Percentiles rank a stretch among this genome's conserved stretches.
These are phyloP conservation scores for Xylariomycetidae sp. DNA, from an alignment of 2,329 filamentous ascomycete species.

Conservation along the genomic window DNA sequence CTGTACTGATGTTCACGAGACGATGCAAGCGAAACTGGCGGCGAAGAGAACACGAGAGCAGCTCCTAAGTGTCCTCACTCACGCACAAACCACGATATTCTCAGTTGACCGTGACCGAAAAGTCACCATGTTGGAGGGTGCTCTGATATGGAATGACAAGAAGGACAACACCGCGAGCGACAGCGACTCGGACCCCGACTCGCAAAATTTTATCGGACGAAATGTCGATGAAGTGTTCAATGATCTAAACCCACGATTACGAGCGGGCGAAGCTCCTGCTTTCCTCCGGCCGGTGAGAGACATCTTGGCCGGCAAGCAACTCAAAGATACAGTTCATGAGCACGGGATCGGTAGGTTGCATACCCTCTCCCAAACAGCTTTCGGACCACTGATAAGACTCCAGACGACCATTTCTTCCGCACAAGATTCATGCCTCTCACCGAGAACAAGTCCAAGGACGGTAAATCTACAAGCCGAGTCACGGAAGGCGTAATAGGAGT, in stretches of 20 bases:
- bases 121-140: constrained; percentile 66
- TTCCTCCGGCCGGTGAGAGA: constrained; percentile 56
- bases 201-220: constrained; percentile 50
- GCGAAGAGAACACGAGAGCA: constrained; percentile 64
- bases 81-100: constrained; percentile 71
- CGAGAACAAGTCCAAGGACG: constrained; percentile 48
- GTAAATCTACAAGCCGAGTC: constrained; percentile 40
- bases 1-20: constrained; percentile 73
- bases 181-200: constrained; percentile 30
- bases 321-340: constrained; percentile 56
- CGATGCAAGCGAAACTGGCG: constrained; percentile 60
- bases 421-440: constrained; percentile 65
- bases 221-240: constrained; percentile 61
- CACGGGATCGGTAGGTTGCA: constrained; percentile 44
- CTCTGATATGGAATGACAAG: constrained; percentile 45
- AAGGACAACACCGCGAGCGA: constrained; percentile 31
- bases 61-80: constrained; percentile 65
- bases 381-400: constrained; percentile 9
- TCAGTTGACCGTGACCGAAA: constrained; percentile 57
- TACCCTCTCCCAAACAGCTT: neutral
- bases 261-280: constrained; percentile 36
- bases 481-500: constrained; percentile 71
- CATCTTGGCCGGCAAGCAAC: constrained; percentile 55
- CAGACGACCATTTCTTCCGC: constrained; percentile 60
- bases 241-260: constrained; percentile 36